Evolutionary conservation across 1,284 basidiomycete species (phyloP).

Genomic region (Trametes versicolor): DNA sequence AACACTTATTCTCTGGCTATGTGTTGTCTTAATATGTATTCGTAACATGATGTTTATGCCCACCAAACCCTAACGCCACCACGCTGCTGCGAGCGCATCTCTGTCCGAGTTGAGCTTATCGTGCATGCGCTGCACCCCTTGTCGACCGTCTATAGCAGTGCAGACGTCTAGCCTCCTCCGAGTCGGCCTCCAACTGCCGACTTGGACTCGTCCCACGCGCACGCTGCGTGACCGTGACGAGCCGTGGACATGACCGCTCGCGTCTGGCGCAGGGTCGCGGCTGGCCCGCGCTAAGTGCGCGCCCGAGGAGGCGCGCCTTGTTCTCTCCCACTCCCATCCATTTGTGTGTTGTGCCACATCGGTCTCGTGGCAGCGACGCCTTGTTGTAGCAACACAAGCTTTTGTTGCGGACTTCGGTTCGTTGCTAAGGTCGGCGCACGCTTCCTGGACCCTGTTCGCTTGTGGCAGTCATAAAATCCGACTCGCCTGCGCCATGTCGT

Average conservation of each 20-base stretch:
- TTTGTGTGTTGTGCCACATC: neutral
- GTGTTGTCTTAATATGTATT: conserved; percentile 33
- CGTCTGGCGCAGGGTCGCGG: neutral
- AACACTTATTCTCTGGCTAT: conserved; percentile 36
- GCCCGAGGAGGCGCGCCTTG: conserved; percentile 8
- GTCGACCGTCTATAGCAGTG: neutral
- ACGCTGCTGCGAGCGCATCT: conserved; percentile 16
- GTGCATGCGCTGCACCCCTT: neutral
- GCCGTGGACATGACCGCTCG: neutral
- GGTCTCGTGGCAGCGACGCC: neutral
- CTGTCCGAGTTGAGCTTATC: conserved; percentile 2
- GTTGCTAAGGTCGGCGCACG: neutral
- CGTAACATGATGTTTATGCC: conserved; percentile 22
- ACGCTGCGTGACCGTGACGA: neutral
- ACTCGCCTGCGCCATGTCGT: neutral
- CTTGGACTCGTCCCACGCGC: neutral
- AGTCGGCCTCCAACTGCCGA: neutral
- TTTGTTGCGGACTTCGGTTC: neutral
- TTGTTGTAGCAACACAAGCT: conserved; percentile 16
- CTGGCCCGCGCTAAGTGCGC: neutral
- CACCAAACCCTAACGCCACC: conserved; percentile 30
- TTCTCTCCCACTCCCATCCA: neutral
- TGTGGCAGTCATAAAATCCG: neutral
- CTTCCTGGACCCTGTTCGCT: neutral
- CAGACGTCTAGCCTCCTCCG: neutral